Base-by-base conservation (phyloP, 163 green algal genomes). In the Picocystis sp. region DNA sequence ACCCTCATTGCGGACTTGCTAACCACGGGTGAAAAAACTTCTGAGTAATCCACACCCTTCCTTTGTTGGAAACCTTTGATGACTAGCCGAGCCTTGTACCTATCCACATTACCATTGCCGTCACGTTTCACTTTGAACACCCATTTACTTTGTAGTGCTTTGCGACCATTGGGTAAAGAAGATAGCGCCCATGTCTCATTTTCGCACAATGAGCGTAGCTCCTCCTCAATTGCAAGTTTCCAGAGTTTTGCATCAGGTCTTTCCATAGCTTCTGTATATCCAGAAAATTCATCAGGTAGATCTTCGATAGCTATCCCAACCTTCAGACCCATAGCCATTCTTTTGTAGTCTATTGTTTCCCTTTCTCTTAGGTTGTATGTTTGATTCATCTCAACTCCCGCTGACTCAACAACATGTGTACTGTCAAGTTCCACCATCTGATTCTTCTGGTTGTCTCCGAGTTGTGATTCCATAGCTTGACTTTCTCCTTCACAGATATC, bases 41-140 rank as follows among this genome's bases (percentile, higher is more conserved):
- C 11, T 19, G 34, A 33, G 8, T 14, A 54, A 34, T 54, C 48
- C 3, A 54, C 47, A 57, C 22, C 51, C 47, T 22, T 22, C 47
- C 29, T 51, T 51, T 57, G 51, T 22, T 33, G 45, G 22, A 50
- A 57, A 22, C 51, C 51, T 57, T 57, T 57, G 10, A 53, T 60
- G 3, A 72, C 64, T 2, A 72, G 46, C 1, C 74, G 56, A 0
- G 65, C 72, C 53, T 82, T 80, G 60, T 65, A 75, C 6, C 65
- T 48, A 53, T 77, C 66, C 15, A 78, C 50, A 44, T 67, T 68
- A 45, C 73, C 73, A 2, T 57, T 14, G 1, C 47, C 35, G 45
- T 73, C 61, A 1, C 60, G 50, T 64, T 78, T 81, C 24, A 73
- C 24, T 54, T 73, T 81, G 50, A 59, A 69, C 0, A 78, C 66